Percentiles rank a stretch among this genome's conserved stretches.
Evolutionary conservation across 2,329 filamentous ascomycete species (phyloP).

Genomic region (Neoscytalidium dimidiatum): DNA sequence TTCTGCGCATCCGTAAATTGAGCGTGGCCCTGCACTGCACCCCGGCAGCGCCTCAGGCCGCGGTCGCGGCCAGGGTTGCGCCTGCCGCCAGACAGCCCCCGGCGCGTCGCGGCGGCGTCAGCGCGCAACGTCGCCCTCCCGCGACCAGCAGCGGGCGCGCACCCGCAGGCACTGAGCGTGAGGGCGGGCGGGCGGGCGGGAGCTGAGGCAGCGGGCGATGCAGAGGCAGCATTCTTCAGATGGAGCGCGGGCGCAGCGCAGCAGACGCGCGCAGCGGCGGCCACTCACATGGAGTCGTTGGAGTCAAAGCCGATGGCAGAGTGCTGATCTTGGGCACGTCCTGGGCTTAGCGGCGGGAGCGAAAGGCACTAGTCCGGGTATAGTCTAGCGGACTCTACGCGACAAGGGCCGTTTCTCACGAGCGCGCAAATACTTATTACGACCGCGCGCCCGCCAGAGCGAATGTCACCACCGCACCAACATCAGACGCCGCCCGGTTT

Average conservation of each 20-base stretch:
- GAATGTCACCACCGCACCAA: slow-evolving; percentile 19
- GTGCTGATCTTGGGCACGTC: slow-evolving; percentile 10
- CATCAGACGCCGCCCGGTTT: slow-evolving; percentile 15
- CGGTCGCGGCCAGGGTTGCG: slow-evolving; percentile 10
- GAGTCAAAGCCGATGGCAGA: slow-evolving; percentile 13
- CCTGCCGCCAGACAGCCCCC: not conserved
- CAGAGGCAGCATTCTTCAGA: not conserved
- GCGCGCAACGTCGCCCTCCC: not conserved
- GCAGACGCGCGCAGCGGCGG: not conserved
- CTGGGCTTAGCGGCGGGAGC: slow-evolving; percentile 7
- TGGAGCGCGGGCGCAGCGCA: not conserved
- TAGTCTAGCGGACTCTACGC: not conserved
- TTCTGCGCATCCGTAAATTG: slow-evolving; percentile 11
- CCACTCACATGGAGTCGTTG: slow-evolving; percentile 16
- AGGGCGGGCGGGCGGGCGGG: not conserved
- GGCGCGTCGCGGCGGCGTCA: not conserved
- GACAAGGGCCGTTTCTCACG: slow-evolving; percentile 16
- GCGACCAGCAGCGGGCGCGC: too few relatives aligned
- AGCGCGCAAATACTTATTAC: slow-evolving; percentile 16
- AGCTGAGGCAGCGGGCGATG: not conserved
- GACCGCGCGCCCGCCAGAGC: slow-evolving; percentile 20
- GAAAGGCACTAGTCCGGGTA: not conserved
- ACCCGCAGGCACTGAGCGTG: too few relatives aligned
- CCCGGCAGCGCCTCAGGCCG: not conserved
- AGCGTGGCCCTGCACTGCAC: not conserved